These are phyloP conservation scores for Metroxylon sagu DNA, from an alignment of 176 grass and related monocot species.

Conservation along the genomic window DNA sequence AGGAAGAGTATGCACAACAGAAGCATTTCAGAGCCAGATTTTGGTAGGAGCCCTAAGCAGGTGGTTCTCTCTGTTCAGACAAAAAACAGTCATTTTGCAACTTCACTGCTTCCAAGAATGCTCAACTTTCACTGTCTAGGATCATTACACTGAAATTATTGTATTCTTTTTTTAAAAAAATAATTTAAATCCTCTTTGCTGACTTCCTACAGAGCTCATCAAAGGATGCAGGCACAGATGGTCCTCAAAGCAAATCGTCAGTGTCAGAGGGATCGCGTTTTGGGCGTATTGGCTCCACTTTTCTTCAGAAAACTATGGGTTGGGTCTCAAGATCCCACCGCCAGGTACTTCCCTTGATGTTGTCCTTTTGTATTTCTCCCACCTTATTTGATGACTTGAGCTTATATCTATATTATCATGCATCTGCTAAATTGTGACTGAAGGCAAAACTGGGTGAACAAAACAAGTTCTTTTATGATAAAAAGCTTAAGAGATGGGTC, in stretches of 20 bases:
- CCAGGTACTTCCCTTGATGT: slow-evolving; percentile 48
- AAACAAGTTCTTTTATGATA: slow-evolving; percentile 96
- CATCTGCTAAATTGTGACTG: too few relatives aligned
- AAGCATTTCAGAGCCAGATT: slow-evolving; percentile 96
- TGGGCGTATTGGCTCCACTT: slow-evolving; percentile 64
- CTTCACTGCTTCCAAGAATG: too few relatives aligned
- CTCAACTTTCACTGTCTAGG: too few relatives aligned
- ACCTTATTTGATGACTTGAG: too few relatives aligned
- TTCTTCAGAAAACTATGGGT: slow-evolving; percentile 75
- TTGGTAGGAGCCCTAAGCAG: slow-evolving; percentile 77
- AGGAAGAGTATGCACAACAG: slow-evolving; percentile 64
- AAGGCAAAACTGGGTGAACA: slow-evolving; percentile 89
- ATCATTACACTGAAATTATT: too few relatives aligned
- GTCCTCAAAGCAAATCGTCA: slow-evolving; percentile 36
- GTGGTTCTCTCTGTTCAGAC: slow-evolving; percentile 15
- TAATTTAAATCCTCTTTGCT: slow-evolving; percentile 1
- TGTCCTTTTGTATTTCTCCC: background rate
- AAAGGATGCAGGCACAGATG: slow-evolving; percentile 45
- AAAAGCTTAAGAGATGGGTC: slow-evolving; percentile 90
- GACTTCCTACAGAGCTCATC: slow-evolving; percentile 12
- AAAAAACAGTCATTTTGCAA: too few relatives aligned
- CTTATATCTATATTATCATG: too few relatives aligned
- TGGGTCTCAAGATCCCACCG: slow-evolving; percentile 66
- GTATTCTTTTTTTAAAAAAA: background rate
- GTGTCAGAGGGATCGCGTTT: slow-evolving; percentile 55